Evolutionary conservation across 495 filamentous ascomycete species (phyloP).

Genomic region (Xylaria bambusicola): DNA sequence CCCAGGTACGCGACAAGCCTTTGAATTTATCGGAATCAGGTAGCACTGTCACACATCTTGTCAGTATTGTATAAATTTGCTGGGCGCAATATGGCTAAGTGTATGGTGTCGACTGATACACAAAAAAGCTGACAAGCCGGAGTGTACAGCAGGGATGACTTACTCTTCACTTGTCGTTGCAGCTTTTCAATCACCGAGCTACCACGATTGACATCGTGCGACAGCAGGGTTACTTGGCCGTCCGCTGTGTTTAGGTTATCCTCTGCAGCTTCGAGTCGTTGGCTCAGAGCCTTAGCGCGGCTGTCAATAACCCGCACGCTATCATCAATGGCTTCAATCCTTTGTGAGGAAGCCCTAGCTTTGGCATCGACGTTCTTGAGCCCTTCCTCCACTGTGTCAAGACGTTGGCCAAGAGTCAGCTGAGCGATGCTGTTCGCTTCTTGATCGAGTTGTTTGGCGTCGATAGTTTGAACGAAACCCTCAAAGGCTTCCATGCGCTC

Average conservation of each 20-base stretch:
- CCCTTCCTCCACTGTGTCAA: constrained; percentile 9
- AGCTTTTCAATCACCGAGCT: constrained; percentile 20
- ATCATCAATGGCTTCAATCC: constrained; percentile 22
- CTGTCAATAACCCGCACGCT: constrained; percentile 21
- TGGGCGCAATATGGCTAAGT: no score
- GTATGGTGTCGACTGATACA: no score
- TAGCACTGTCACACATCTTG: constrained; percentile 7
- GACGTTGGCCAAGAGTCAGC: constrained; percentile 15
- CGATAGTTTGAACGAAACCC: constrained; percentile 15
- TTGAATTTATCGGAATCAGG: constrained; percentile 21
- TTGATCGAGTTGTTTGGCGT: constrained; percentile 21
- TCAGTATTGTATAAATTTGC: neutral
- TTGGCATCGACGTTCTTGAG: constrained; percentile 10
- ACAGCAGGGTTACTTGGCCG: constrained; percentile 20
- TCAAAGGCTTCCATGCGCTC: constrained; percentile 21
- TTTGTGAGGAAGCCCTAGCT: constrained; percentile 11
- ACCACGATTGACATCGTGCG: constrained; percentile 19
- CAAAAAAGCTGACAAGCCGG: neutral
- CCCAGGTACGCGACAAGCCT: constrained; percentile 17
- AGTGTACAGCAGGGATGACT: neutral
- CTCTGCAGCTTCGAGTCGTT: constrained; percentile 18
- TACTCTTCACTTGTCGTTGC: constrained; percentile 22
- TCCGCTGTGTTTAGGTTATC: constrained; percentile 15
- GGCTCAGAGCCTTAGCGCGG: constrained; percentile 19
- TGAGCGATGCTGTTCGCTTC: constrained; percentile 21